Base-by-base conservation (phyloP, 345 rosid genomes). In the Murraya koenigii region DNA sequence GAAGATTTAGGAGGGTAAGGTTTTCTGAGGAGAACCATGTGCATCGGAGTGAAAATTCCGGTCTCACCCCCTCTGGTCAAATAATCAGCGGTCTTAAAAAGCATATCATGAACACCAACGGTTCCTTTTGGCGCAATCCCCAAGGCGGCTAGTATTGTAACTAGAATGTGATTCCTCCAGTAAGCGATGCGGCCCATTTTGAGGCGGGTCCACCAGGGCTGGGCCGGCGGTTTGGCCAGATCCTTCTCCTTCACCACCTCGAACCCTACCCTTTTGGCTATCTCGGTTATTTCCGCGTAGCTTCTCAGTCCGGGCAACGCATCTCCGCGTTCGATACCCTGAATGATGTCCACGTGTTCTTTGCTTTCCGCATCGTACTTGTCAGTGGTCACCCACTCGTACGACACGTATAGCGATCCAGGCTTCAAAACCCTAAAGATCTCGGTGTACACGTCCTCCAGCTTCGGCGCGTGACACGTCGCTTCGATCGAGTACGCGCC, bases 401-500 rank as follows among this genome's bases (percentile, higher is more conserved):
- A 95, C 0, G 99, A 92, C 44, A 93, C 91, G 77, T 87, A 95
- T 6, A 89, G 52, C 32, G 91, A 69, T 77, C 99, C 99, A 0
- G 99, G 99, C 82, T 92, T 95, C 75, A 95, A 66, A 7, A 95
- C 96, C 54, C 99, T 85, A 55, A 78, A 88, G 54, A 95, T 77
- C 93, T 95, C 99, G 3, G 88, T 83, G 78, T 95, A 93, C 1
- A 95, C 97, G 35, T 93, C 97, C 30, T 93, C 97, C 1, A 95
- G 87, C 77, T 87, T 87, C 6, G 99, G 99, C 83, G 99, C 98
- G 90, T 96, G 99, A 56, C 99, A 96, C 2, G 99, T 96, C 3
- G 99, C 99, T 66, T 96, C 99, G 35, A 96, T 94, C 0, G 99
- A 89, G 91, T 94, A 96, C 62, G 98, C 98, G 61, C 98, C 99